Evolutionary conservation across 1,284 basidiomycete genomes (phyloP), one percentile per base, ranked within the genome.

Genomic region (Peniophora sp.): DNA sequence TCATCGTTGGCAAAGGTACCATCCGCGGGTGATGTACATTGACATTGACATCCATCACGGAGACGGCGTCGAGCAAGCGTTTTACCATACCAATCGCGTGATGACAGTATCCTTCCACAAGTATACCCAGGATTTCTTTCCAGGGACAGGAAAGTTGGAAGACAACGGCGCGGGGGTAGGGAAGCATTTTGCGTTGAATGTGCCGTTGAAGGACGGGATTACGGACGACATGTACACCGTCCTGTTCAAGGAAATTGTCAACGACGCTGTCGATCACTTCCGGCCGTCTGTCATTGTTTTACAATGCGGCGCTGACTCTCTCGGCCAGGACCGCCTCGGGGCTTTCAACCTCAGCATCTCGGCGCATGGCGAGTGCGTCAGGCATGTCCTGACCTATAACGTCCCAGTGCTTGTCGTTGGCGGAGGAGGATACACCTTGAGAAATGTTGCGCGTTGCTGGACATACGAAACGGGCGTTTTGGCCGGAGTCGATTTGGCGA

Each of bases 1-100:
- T 52, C 12, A 52, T 20, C 14, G 8, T 10, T 11, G 6, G 34
- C 39, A 9, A 37, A 88, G 94, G 57, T 98, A 98, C 47, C 83
- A 81, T 62, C 81, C 90, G 0, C 88, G 97, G 51, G 95, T 99
- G 2, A 73, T 99, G 22, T 99, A 99, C 68, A 90, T 99, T 64
- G 96, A 99, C 68, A 96, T 98, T 52, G 96, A 99, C 67, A 93
- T 94, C 52, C 96, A 98, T 66, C 96, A 99, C 61, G 96, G 96
- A 5, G 97, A 99, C 63, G 97, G 96, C 18, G 96, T 99, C 36
- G 96, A 99, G 62, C 97, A 99, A 65, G 97, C 96, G 1, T 99
- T 99, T 73, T 98, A 97, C 68, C 93, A 92, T 20, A 97, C 93
- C 2, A 90, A 99, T 65, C 77, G 96, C 48, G 96, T 99, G 58